Base-by-base conservation (phyloP, 345 rosid genomes). In the Angophora floribunda region DNA sequence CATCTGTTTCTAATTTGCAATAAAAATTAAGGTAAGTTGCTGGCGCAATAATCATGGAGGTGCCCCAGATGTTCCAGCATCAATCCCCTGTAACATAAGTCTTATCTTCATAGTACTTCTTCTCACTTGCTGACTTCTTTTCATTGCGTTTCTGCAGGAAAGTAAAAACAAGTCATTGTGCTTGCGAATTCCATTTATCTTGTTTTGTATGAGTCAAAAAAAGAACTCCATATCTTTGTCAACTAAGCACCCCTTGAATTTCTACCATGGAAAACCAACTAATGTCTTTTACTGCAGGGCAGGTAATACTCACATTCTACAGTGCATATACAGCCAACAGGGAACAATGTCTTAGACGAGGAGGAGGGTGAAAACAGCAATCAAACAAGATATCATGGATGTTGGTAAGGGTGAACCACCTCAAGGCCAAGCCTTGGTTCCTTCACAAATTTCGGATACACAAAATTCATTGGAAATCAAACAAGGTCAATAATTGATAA, bases 141-240 rank as follows among this genome's bases (percentile, higher is more conserved):
- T 93, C 96, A n/a, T 96, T 94, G 9, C 97, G 96, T 90, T 95
- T 93, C 98, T 96, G 94, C 93, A 91, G 5, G 63, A 9, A 86
- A 24, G 70, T 22, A 45, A 85, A 63, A 87, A 36, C 80, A 63
- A 87, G 26, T 11, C 86, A n/a, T 36, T 41, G 52, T 26, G 36
- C 26, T 52, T 13, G 44, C 36, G 0, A 16, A 52, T 16, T 28
- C 28, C 24, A 70, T 26, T 52, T 55, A 26, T 50, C 80, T 47
- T 21, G 41, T 30, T 61, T 61, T 47, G 14, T 12, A 36, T 3
- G 17, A 13, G 14, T 47, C 45, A 9, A 86, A 41, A 1, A 22
- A 53, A 55, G 36, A 57, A 7, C 84, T 19, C 24, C 36, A 75
- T 41, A 21, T 75, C 28, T 75, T 75, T 17, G 82, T 36, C 82